Conservation (phyloP, 257 asterid genomes). For the Solanum habrochaites region DNA sequence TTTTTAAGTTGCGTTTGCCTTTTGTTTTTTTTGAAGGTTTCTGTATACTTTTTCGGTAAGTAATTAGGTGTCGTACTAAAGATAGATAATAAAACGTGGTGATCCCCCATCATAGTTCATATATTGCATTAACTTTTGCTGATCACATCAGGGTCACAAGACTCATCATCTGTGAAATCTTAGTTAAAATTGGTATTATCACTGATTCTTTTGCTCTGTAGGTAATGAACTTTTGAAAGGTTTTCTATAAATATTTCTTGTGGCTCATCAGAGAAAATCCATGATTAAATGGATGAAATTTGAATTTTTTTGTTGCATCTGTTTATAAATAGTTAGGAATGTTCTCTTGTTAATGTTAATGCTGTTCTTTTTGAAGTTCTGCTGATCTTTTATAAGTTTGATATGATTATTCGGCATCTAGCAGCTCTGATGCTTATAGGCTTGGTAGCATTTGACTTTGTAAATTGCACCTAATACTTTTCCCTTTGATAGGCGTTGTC, state of each 20-base stretch:
- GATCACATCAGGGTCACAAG: not conserved
- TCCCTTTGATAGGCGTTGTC: slow-evolving; percentile 56
- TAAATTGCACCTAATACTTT: not conserved
- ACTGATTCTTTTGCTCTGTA: not conserved
- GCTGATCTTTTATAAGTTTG: not conserved
- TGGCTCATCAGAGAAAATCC: not conserved
- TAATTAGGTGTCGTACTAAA: not conserved
- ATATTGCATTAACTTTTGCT: not conserved
- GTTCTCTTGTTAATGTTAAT: not conserved
- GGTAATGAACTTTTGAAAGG: not conserved
- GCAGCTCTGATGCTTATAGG: not conserved
- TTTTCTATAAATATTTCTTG: not conserved
- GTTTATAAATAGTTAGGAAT: not conserved
- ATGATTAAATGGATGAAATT: not conserved
- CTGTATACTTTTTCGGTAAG: not conserved
- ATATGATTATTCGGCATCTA: not conserved
- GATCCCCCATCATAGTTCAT: not conserved
- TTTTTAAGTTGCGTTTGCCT: not conserved
- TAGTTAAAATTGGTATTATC: not conserved
- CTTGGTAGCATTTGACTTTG: not conserved
- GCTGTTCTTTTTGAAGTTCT: not conserved
- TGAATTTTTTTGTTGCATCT: no score
- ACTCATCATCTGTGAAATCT: not conserved
- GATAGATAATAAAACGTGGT: not conserved
- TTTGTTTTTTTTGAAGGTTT: not conserved